Evolutionary conservation across 192 early-diverging fungal species (phyloP).

Genomic region (Coemansia brasiliensis): DNA sequence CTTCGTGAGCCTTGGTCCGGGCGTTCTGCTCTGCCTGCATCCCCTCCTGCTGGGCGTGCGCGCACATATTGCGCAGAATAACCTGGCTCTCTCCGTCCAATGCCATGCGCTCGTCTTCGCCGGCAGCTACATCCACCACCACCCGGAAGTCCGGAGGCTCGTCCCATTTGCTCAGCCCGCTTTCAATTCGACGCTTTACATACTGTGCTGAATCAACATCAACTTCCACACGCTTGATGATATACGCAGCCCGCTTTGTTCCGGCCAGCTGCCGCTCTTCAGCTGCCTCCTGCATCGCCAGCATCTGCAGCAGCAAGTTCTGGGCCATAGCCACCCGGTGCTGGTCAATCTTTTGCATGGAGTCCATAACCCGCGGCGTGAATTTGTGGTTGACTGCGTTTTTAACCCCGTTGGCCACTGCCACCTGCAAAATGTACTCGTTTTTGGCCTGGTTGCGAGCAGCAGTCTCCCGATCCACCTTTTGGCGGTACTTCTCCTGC

Average conservation of each 20-base stretch:
- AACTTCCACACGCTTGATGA: constrained; percentile 23
- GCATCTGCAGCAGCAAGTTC: constrained; percentile 34
- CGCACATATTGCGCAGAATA: constrained; percentile 37
- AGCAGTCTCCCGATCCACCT: constrained; percentile 23
- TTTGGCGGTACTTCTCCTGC: constrained; percentile 39
- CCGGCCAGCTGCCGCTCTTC: constrained; percentile 10
- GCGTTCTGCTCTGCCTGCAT: constrained; percentile 24
- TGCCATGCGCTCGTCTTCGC: constrained; percentile 30
- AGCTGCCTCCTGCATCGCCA: constrained; percentile 37
- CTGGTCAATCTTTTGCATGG: constrained; percentile 31
- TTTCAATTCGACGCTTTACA: constrained; percentile 25
- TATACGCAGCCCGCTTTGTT: constrained; percentile 18
- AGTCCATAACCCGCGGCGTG: constrained; percentile 35
- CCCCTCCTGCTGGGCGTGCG: constrained; percentile 29
- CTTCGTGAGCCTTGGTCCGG: constrained; percentile 9
- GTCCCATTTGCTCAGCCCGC: constrained; percentile 40
- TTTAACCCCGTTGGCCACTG: constrained; percentile 38
- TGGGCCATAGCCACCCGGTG: constrained; percentile 26
- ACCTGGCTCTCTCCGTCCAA: constrained; percentile 43
- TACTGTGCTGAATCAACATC: constrained; percentile 31
- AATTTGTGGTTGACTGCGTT: constrained; percentile 30
- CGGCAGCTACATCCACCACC: constrained; percentile 35
- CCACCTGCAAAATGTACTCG: constrained; percentile 46
- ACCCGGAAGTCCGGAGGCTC: constrained; percentile 52
- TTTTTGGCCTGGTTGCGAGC: constrained; percentile 50